Evolutionary conservation across 202 grass and related monocot genomes (phyloP).

Genomic region (Setaria italica): DNA sequence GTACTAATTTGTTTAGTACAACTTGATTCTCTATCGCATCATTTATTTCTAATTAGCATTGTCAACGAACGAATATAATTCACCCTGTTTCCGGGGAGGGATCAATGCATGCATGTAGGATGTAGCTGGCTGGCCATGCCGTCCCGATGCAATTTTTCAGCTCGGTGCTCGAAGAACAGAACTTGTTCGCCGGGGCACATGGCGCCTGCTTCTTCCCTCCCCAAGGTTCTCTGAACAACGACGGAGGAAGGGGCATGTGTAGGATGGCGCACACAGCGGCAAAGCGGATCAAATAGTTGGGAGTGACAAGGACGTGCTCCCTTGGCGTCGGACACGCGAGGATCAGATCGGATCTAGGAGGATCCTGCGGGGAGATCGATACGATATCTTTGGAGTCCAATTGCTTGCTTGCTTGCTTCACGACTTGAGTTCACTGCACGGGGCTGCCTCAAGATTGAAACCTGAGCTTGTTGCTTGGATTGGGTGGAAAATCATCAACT

Average conservation of each 20-base stretch:
- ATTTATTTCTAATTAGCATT: neutral
- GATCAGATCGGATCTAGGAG: constrained; percentile 34
- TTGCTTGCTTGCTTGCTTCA: neutral
- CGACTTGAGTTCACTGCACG: neutral
- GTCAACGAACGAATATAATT: neutral
- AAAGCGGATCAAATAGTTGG: neutral
- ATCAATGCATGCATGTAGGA: constrained; percentile 10
- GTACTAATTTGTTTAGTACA: constrained; percentile 31
- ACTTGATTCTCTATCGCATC: constrained; percentile 2
- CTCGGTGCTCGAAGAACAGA: constrained; percentile 19
- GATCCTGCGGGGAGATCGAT: neutral
- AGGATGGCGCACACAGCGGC: constrained; percentile 5
- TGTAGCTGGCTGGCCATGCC: neutral
- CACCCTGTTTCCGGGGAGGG: constrained; percentile 10
- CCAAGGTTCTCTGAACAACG: constrained; percentile 45
- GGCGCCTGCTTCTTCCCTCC: neutral
- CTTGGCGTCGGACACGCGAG: constrained; percentile 30
- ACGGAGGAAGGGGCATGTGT: constrained; percentile 5
- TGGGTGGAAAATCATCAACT: neutral
- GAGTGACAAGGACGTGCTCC: constrained; percentile 30
- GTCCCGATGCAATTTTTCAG: constrained; percentile 1
- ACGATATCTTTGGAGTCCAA: neutral
- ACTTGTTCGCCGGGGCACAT: neutral
- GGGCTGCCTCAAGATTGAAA: neutral
- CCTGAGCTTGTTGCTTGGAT: neutral